These are phyloP conservation scores for Tuber microsphaerosporum DNA, from an alignment of 495 filamentous ascomycete genomes.

Conservation along the genomic window DNA sequence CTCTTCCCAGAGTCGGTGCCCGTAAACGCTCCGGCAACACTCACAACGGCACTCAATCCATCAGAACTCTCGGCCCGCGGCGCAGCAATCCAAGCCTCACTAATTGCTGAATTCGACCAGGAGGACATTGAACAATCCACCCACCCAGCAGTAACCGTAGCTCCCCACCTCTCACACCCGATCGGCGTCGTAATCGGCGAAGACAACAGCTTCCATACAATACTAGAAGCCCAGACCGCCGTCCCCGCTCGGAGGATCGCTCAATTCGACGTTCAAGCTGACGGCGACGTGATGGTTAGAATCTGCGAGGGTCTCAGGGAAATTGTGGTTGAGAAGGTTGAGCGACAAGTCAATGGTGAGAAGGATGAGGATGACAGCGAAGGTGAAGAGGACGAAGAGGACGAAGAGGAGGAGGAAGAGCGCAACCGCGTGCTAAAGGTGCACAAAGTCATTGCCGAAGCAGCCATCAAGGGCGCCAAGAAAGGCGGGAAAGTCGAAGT, in stretches of 20 bases:
- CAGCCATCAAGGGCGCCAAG: slow-evolving; percentile 70
- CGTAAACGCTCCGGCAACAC: slow-evolving; percentile 76
- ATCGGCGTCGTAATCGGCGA: slow-evolving; percentile 77
- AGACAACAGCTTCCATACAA: slow-evolving; percentile 61
- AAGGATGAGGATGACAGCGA: slow-evolving; percentile 55
- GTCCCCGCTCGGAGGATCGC: slow-evolving; percentile 79
- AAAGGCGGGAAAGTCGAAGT: slow-evolving; percentile 89
- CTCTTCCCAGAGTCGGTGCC: slow-evolving; percentile 75
- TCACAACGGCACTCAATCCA: slow-evolving; percentile 74
- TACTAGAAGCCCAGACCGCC: slow-evolving; percentile 78
- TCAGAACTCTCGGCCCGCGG: slow-evolving; percentile 82
- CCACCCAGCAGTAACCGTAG: slow-evolving; percentile 88
- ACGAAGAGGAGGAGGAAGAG: slow-evolving; percentile 75
- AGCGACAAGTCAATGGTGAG: slow-evolving; percentile 58
- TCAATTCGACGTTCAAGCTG: slow-evolving; percentile 64
- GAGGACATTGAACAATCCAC: slow-evolving; percentile 94
- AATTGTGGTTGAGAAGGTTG: slow-evolving; percentile 83
- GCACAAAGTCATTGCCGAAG: slow-evolving; percentile 75
- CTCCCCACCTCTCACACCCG: slow-evolving; percentile 77
- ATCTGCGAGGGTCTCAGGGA: slow-evolving; percentile 77
- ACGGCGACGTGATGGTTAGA: slow-evolving; percentile 78
- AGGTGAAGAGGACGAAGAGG: slow-evolving; percentile 60
- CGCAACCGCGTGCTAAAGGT: slow-evolving; percentile 90
- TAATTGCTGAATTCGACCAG: slow-evolving; percentile 84
- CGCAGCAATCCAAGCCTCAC: slow-evolving; percentile 87